phyloP scores from a whole-genome alignment of 2,329 filamentous ascomycete species.

The Colletotrichum navitas region DNA sequence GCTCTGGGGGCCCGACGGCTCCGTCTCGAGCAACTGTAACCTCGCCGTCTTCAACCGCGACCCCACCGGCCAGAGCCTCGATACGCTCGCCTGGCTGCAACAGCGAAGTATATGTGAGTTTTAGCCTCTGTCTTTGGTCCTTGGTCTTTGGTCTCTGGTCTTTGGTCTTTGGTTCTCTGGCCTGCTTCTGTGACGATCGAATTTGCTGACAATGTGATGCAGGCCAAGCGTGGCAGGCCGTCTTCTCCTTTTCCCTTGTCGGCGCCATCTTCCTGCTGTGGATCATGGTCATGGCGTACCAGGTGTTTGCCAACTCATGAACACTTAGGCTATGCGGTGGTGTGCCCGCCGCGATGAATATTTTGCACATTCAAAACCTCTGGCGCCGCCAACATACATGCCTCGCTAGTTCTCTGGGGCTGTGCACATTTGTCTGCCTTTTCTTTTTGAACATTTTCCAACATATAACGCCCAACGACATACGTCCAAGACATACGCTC shows the following conservation, averaged over 20 bases:
- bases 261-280: constrained; percentile 73
- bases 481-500: background rate
- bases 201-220: constrained; percentile 6
- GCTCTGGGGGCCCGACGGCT: constrained; percentile 71
- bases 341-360: background rate
- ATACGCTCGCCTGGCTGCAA: constrained; percentile 73
- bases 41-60: constrained; percentile 66
- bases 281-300: constrained; percentile 77
- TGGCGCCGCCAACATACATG: background rate
- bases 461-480: background rate
- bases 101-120: constrained; percentile 73
- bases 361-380: background rate
- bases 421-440: background rate
- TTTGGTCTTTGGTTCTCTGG: background rate
- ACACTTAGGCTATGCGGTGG: background rate
- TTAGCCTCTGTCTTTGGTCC: background rate
- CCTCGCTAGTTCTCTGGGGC: too few species aligned
- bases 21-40: constrained; percentile 71
- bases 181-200: background rate
- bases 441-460: background rate
- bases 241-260: constrained; percentile 72
- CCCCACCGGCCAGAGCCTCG: constrained; percentile 63
- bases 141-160: too few species aligned
- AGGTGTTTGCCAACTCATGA: constrained; percentile 64
- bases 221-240: constrained; percentile 74